A percentile compares a stretch with the other conserved stretches of the same genome.
These are phyloP conservation scores for Leccinum aurantiacum DNA, from an alignment of 768 basidiomycete species.

Conservation along the genomic window DNA sequence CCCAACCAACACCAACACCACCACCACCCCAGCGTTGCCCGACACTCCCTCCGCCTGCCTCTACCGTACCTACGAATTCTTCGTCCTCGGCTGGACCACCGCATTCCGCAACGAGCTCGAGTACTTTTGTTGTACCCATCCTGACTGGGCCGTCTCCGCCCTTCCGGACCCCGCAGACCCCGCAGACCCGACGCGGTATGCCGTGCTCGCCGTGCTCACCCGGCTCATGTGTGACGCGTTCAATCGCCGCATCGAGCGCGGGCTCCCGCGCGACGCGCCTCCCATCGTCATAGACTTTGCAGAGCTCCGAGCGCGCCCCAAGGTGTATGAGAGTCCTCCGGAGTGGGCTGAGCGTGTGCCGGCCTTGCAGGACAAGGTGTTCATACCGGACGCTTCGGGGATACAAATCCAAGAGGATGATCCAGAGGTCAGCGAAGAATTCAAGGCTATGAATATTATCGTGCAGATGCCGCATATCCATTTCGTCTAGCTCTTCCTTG, in stretches of 20 bases:
- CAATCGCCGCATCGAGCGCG: conserved; percentile 14
- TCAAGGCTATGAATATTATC: conserved; percentile 11
- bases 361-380: conserved; percentile 1
- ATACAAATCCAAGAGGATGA: neutral
- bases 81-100: conserved; percentile 11
- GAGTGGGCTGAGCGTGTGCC: neutral
- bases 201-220: conserved; percentile 8
- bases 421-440: conserved; percentile 10
- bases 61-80: conserved; percentile 14
- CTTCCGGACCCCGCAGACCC: conserved; percentile 3
- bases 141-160: conserved; percentile 6
- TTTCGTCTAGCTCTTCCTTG: conserved; percentile 1
- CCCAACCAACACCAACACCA: neutral
- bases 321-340: conserved; percentile 8
- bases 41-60: conserved; percentile 7
- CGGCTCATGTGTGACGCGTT: conserved; percentile 12
- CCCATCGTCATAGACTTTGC: conserved; percentile 13
- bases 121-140: conserved; percentile 10
- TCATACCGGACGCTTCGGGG: conserved; percentile 7
- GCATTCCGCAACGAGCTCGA: conserved; percentile 15
- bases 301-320: conserved; percentile 10
- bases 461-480: conserved; percentile 14
- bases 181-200: conserved; percentile 5
- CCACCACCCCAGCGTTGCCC: neutral
- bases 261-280: conserved; percentile 10